These are phyloP conservation scores for Aspergillus arachidicola DNA, from an alignment of 2,329 filamentous ascomycete genomes.

Conservation along the genomic window DNA sequence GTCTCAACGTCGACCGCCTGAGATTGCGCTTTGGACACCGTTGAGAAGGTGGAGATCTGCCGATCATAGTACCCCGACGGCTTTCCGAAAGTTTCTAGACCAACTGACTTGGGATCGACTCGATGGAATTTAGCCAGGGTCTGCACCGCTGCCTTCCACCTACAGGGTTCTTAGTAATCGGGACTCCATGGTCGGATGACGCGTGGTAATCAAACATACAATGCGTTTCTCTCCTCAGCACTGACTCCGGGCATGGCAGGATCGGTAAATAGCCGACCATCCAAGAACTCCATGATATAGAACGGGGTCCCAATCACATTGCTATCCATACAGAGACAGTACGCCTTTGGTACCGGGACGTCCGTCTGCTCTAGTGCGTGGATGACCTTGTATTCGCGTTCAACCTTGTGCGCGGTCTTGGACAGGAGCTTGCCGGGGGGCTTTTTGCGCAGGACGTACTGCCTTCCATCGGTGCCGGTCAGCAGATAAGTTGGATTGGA, in stretches of 20 bases:
- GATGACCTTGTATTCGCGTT: conserved; percentile 91
- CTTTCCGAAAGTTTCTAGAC: conserved; percentile 74
- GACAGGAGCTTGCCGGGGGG: conserved; percentile 92
- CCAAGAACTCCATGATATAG: conserved; percentile 95
- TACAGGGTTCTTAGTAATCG: conserved; percentile 30
- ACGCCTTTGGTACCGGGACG: conserved; percentile 82
- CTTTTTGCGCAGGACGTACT: conserved; percentile 95
- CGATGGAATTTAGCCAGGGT: conserved; percentile 85
- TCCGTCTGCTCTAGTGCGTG: conserved; percentile 76
- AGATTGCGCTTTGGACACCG: conserved; percentile 78
- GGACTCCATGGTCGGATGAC: not conserved
- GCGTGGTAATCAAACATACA: conserved; percentile 52
- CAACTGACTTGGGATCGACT: conserved; percentile 67
- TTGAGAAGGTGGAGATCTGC: conserved; percentile 80
- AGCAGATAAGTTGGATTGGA: conserved; percentile 97
- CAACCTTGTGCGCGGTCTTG: conserved; percentile 92
- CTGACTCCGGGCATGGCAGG: conserved; percentile 74
- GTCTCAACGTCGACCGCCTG: conserved; percentile 75
- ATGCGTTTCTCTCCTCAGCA: conserved; percentile 68
- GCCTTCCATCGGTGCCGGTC: conserved; percentile 67
- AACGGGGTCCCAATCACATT: conserved; percentile 84
- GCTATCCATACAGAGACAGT: conserved; percentile 83
- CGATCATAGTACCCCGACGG: conserved; percentile 77
- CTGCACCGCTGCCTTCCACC: conserved; percentile 80
- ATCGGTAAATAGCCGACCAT: conserved; percentile 92